Conservation (phyloP, 1,284 basidiomycete genomes). For the Leccinum pachyderme region DNA sequence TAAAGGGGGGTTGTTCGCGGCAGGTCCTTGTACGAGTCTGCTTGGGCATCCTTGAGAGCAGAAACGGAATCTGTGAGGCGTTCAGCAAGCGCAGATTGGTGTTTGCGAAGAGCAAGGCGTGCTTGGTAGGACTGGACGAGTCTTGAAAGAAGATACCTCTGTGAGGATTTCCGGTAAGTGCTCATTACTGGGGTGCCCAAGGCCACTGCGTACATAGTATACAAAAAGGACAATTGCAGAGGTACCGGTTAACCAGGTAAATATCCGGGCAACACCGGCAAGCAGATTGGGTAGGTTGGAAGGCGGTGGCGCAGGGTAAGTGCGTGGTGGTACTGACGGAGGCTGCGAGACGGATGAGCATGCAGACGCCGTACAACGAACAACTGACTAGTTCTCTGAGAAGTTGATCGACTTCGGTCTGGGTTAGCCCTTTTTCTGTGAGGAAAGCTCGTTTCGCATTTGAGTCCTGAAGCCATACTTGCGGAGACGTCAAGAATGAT, state of each 20-base stretch:
- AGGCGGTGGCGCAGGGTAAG: slow-evolving; percentile 68
- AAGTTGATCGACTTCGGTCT: slow-evolving; percentile 58
- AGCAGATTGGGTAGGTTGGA: slow-evolving; percentile 68
- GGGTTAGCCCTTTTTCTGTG: slow-evolving; percentile 65
- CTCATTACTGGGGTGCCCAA: not conserved
- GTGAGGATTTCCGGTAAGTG: slow-evolving; percentile 10
- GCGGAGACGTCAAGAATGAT: slow-evolving; percentile 62
- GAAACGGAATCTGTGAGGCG: slow-evolving; percentile 53
- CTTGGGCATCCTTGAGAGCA: slow-evolving; percentile 51
- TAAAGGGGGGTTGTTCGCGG: slow-evolving; percentile 49
- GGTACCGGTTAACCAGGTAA: slow-evolving; percentile 67
- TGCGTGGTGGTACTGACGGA: slow-evolving; percentile 59
- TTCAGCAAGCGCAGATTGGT: slow-evolving; percentile 54
- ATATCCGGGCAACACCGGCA: slow-evolving; percentile 54
- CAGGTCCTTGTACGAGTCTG: slow-evolving; percentile 51
- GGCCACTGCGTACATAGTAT: slow-evolving; percentile 53
- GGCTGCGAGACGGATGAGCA: slow-evolving; percentile 38
- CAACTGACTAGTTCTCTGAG: slow-evolving; percentile 51
- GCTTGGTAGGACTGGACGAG: slow-evolving; percentile 58
- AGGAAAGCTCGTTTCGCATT: slow-evolving; percentile 64
- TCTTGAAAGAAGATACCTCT: slow-evolving; percentile 70
- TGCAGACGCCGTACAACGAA: not conserved
- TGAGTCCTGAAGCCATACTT: slow-evolving; percentile 57
- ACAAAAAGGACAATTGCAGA: slow-evolving; percentile 55
- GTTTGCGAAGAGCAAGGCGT: slow-evolving; percentile 54